phyloP scores from a whole-genome alignment of 805 yeast species.

The Ascoidea tarda region DNA sequence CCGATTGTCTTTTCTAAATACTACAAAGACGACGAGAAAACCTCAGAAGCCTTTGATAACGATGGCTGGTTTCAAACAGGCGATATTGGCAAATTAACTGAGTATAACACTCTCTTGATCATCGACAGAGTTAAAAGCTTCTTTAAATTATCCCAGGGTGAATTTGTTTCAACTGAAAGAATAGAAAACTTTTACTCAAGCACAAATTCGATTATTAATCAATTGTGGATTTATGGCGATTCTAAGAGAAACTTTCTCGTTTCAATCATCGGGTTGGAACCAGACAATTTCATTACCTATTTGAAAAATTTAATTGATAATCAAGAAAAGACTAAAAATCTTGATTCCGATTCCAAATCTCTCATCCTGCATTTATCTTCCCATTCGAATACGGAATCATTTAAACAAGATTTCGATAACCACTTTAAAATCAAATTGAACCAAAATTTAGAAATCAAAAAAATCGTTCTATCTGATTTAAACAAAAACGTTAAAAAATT shows the following conservation, averaged over 20 bases:
- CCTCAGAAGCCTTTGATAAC: slow-evolving; percentile 32
- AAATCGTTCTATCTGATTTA: slow-evolving; percentile 21
- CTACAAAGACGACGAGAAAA: slow-evolving; percentile 42
- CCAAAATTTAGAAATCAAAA: slow-evolving; percentile 21
- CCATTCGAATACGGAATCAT: slow-evolving; percentile 17
- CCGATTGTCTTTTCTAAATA: slow-evolving; percentile 46
- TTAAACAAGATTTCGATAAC: slow-evolving; percentile 7
- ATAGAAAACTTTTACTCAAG: slow-evolving; percentile 54
- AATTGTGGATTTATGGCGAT: slow-evolving; percentile 54
- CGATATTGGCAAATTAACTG: slow-evolving; percentile 42
- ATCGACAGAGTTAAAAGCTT: slow-evolving; percentile 69
- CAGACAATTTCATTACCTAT: slow-evolving; percentile 18
- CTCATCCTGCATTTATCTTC: slow-evolving; percentile 4
- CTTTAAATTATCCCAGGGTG: slow-evolving; percentile 53
- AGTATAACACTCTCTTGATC: slow-evolving; percentile 33
- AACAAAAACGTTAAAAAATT: slow-evolving; percentile 21
- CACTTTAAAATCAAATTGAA: slow-evolving; percentile 8
- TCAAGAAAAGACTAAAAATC: slow-evolving; percentile 15
- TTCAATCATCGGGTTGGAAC: slow-evolving; percentile 48
- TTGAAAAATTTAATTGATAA: slow-evolving; percentile 13
- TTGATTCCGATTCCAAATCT: no score
- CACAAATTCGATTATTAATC: slow-evolving; percentile 34
- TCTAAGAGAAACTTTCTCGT: slow-evolving; percentile 40
- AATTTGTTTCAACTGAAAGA: slow-evolving; percentile 63
- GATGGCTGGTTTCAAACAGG: slow-evolving; percentile 51